phyloP scores from a whole-genome alignment of 306 rosid genomes.

The Prinsepia uniflora region DNA sequence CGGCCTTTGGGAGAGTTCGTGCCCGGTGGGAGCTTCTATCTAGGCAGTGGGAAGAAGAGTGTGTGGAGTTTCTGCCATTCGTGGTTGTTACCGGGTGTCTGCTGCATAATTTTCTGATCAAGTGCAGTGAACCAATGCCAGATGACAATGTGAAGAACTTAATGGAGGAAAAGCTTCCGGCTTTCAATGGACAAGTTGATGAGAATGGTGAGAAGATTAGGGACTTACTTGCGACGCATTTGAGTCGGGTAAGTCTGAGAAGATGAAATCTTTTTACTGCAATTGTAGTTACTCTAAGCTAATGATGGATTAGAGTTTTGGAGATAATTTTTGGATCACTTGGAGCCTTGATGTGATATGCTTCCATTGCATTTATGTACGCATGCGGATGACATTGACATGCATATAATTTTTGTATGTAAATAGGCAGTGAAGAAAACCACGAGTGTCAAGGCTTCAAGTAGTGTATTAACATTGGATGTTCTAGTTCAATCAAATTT shows the following conservation, averaged over 20 bases:
- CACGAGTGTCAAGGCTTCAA: background rate
- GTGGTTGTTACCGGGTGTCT: conserved; percentile 63
- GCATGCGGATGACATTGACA: too few relatives aligned
- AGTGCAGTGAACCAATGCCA: conserved; percentile 41
- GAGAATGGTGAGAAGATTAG: conserved; percentile 58
- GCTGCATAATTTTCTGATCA: conserved; percentile 77
- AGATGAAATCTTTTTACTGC: conserved; percentile 34
- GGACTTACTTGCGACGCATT: conserved; percentile 64
- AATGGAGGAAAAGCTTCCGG: conserved; percentile 30
- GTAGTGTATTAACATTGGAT: background rate
- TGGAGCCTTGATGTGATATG: conserved; percentile 3
- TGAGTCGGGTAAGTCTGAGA: conserved; percentile 52
- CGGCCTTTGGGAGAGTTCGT: conserved; percentile 51
- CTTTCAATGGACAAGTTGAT: conserved; percentile 44
- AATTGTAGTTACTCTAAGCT: background rate
- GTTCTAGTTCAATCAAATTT: background rate
- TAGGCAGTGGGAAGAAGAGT: conserved; percentile 64
- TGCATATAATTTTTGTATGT: background rate
- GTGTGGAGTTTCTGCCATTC: conserved; percentile 60
- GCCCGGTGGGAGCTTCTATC: conserved; percentile 61
- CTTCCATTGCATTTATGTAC: conserved; percentile 9
- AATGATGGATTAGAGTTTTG: background rate
- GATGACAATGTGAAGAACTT: conserved; percentile 26
- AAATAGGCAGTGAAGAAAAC: conserved; percentile 1
- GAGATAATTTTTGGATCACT: conserved; percentile 16